phyloP scores from a whole-genome alignment of 192 early-diverging fungal species.

The Podila horticola region DNA sequence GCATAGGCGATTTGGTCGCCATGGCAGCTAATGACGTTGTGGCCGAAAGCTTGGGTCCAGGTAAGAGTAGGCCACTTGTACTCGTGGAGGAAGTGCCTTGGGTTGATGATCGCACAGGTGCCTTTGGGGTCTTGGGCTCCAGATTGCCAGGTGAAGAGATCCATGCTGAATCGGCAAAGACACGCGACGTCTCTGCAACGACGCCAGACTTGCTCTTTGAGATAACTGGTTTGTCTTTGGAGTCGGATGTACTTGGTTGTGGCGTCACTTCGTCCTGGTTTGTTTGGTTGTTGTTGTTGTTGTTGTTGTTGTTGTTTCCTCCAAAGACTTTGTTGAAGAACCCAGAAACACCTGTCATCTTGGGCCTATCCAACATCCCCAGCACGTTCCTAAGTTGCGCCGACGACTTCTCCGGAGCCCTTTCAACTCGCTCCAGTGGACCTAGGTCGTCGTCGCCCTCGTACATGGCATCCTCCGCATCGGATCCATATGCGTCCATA shows the following conservation, averaged over 20 bases:
- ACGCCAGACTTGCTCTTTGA: constrained; percentile 32
- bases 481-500: constrained; percentile 14
- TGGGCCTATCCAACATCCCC: constrained; percentile 29
- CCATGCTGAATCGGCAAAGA: constrained; percentile 37
- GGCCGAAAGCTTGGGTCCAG: constrained; percentile 21
- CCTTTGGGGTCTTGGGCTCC: background rate
- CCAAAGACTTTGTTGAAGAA: constrained; percentile 53
- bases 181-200: constrained; percentile 26
- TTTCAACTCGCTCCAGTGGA: background rate
- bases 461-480: constrained; percentile 4
- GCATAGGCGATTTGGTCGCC: constrained; percentile 24
- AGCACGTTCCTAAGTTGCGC: constrained; percentile 22
- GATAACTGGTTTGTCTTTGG: constrained; percentile 15
- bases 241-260: background rate
- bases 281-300: background rate
- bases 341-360: constrained; percentile 38
- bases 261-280: background rate
- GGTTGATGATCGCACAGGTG: background rate
- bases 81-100: constrained; percentile 1
- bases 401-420: constrained; percentile 8
- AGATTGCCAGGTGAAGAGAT: constrained; percentile 17
- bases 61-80: background rate
- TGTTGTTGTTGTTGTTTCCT: constrained; percentile 9
- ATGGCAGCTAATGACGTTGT: constrained; percentile 32
- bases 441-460: constrained; percentile 6